These are phyloP conservation scores for Debaryomyces robertsiae DNA, from an alignment of 1,139 yeast genomes.

Conservation along the genomic window DNA sequence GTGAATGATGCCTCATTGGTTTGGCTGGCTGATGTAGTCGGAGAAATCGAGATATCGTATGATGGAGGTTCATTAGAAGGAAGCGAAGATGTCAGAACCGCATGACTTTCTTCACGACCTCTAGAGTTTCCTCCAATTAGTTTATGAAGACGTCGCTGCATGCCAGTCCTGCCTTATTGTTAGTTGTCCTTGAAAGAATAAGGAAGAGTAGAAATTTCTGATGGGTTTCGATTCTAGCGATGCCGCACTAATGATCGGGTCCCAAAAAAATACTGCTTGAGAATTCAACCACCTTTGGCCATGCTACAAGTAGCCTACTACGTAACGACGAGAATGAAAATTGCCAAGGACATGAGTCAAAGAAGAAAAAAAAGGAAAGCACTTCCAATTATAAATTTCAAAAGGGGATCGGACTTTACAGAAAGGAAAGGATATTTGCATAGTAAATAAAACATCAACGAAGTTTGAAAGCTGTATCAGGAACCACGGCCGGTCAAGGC, in stretches of 20 bases:
- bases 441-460: background rate
- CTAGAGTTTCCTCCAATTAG: background rate
- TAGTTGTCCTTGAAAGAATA: background rate
- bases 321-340: too few relatives aligned
- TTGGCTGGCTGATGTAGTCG: conserved; percentile 1
- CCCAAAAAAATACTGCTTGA: too few relatives aligned
- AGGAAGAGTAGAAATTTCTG: too few relatives aligned
- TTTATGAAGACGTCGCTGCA: conserved; percentile 9
- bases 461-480: conserved; percentile 42
- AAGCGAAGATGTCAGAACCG: background rate
- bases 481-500: conserved; percentile 99
- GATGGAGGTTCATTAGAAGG: conserved; percentile 15
- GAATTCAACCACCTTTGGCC: too few relatives aligned
- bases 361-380: too few relatives aligned
- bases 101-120: background rate
- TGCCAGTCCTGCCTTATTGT: conserved; percentile 2
- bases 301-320: too few relatives aligned
- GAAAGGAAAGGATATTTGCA: background rate
- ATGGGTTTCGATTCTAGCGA: background rate
- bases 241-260: too few relatives aligned
- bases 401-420: too few relatives aligned
- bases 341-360: too few relatives aligned
- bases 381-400: too few relatives aligned
- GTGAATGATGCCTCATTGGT: background rate
- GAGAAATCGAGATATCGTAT: conserved; percentile 11